Evolutionary conservation across 106 monocot genomes (phyloP).

Genomic region (Triglochin maritima): DNA sequence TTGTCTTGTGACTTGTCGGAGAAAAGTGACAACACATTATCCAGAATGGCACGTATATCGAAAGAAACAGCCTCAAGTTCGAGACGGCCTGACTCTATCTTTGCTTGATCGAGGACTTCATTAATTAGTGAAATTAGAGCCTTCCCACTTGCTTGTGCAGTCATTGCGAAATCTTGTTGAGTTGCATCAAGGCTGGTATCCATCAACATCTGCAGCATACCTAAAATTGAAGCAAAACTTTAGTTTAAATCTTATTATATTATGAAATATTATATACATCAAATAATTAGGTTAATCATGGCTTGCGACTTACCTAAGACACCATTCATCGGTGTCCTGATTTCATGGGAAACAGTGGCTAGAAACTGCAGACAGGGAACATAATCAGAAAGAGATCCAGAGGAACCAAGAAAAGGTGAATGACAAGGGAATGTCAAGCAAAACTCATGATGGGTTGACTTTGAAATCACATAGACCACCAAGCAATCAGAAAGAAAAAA

Average conservation of each 20-base stretch:
- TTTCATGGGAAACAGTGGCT: slow-evolving; percentile 92
- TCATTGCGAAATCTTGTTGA: slow-evolving; percentile 77
- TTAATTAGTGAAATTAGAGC: slow-evolving; percentile 67
- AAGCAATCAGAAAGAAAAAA: no score
- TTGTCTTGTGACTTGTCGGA: slow-evolving; percentile 74
- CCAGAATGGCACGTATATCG: slow-evolving; percentile 61
- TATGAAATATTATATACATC: background rate
- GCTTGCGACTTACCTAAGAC: slow-evolving; percentile 54
- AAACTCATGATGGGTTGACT: background rate
- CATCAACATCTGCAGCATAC: slow-evolving; percentile 90
- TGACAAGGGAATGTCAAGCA: background rate
- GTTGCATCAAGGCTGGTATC: slow-evolving; percentile 79
- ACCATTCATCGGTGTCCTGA: slow-evolving; percentile 94
- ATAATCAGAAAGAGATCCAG: background rate
- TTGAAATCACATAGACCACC: no score
- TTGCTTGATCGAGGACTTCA: slow-evolving; percentile 86
- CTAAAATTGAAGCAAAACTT: slow-evolving; percentile 20
- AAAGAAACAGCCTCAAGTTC: slow-evolving; percentile 77
- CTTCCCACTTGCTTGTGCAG: slow-evolving; percentile 81
- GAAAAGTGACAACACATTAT: slow-evolving; percentile 67
- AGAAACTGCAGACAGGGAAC: slow-evolving; percentile 50
- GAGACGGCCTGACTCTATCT: slow-evolving; percentile 87
- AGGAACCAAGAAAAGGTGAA: background rate
- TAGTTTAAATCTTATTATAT: background rate
- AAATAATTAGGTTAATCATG: background rate